phyloP scores from a whole-genome alignment of 768 basidiomycete species.

The Lactarius hengduanensis region DNA sequence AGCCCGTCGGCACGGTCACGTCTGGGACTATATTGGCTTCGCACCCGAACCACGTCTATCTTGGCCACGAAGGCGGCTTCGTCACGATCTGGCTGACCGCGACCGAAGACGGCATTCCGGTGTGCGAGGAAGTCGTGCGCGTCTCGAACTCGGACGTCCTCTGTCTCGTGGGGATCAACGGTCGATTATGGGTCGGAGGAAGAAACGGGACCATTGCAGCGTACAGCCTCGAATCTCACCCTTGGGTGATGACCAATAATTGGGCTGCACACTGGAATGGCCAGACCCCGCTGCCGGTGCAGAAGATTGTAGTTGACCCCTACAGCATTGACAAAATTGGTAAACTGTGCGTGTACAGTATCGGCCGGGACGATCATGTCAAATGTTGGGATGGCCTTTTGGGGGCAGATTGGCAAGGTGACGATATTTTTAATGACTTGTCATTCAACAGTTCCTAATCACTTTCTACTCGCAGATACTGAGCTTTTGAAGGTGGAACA shows the following conservation, averaged over 20 bases:
- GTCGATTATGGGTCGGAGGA: conserved; percentile 84
- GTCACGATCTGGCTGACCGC: conserved; percentile 76
- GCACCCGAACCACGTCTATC: conserved; percentile 62
- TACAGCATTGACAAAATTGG: conserved; percentile 69
- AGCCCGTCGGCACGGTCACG: conserved; percentile 80
- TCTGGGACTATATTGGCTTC: conserved; percentile 74
- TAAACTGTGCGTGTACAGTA: conserved; percentile 68
- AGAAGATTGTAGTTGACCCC: conserved; percentile 66
- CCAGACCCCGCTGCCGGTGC: conserved; percentile 48
- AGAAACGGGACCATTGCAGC: conserved; percentile 79
- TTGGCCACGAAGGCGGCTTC: conserved; percentile 91
- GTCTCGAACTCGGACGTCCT: conserved; percentile 80
- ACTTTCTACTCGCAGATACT: conserved; percentile 49
- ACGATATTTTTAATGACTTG: conserved; percentile 33
- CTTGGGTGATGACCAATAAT: conserved; percentile 84
- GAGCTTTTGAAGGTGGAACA: conserved; percentile 73
- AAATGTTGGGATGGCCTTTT: conserved; percentile 90
- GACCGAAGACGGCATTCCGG: conserved; percentile 54
- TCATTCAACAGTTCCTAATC: background rate
- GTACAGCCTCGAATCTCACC: conserved; percentile 69
- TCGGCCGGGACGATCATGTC: conserved; percentile 70
- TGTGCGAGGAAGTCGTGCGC: conserved; percentile 74
- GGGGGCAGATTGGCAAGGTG: conserved; percentile 84
- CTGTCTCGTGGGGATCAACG: conserved; percentile 79
- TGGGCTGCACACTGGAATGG: conserved; percentile 76